Evolutionary conservation across 495 filamentous ascomycete genomes (phyloP), one percentile per base, ranked within the genome.

Genomic region (Pseudotulostoma volvatum): DNA sequence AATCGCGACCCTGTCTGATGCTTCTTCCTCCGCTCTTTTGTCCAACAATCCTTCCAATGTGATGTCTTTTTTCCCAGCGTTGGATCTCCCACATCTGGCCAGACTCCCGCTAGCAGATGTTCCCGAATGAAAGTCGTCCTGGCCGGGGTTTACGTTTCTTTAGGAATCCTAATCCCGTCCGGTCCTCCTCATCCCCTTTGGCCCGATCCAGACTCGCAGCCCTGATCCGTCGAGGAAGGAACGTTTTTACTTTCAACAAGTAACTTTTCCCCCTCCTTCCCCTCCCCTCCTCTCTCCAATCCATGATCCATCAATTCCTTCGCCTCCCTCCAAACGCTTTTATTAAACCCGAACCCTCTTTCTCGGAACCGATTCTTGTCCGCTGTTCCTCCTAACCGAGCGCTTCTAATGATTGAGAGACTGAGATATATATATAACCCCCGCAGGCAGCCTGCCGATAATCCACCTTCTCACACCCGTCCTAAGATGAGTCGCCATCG

Each of bases 141-240:
- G 49, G 53, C 44, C 46, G 53, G 52, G 57, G 57, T 54, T 44
- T 60, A 44, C 56, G 57, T 34, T 40, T 48, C 37, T 47, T 62
- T 38, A 47, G 52, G 44, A 51, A 57, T 42, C 47, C 61, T 46
- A 56, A 53, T 36, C 54, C 56, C 50, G 39, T 46, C 42, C 45
- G 45, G 46, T 44, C 53, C 13, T 45, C 59, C 15, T 48, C 54
- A 38, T 31, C 53, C 19, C 48, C 52, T 36, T 51, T 51, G 33
- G 53, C 59, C 35, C 42, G 40, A 34, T 42, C 40, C 15, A 42
- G 35, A 33, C 33, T 42, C 14, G 28, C 34, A 13, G n/a, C 56
- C 33, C 45, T 64, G 14, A 47, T 61, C 40, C 60, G 59, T 47
- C 60, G 62, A 56, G 55, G 57, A 40, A 57, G 57, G 44, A 49